A percentile compares a stretch with the other conserved stretches of the same genome.
Conservation (phyloP, 2,329 filamentous ascomycete genomes). For the Mycosphaerella sp. region DNA sequence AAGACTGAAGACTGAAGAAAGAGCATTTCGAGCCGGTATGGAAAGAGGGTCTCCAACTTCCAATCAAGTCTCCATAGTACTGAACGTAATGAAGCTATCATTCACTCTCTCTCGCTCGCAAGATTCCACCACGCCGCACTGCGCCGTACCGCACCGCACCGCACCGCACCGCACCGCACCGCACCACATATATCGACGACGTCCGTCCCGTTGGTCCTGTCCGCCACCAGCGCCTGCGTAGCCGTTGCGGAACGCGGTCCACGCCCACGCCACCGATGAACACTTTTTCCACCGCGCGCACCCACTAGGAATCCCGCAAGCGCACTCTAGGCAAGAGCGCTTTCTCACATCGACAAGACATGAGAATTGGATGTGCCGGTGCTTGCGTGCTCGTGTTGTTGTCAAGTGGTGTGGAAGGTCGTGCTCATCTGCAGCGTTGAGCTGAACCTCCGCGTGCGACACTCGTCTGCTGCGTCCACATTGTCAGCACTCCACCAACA, state of each 20-base stretch:
- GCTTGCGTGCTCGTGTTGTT: neutral
- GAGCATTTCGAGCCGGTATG: neutral
- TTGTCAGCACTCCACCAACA: constrained; percentile 26
- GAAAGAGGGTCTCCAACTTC: neutral
- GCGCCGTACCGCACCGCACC: too few relatives aligned
- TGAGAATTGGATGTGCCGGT: constrained; percentile 2
- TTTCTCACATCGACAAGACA: neutral
- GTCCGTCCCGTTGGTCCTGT: neutral
- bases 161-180: too few relatives aligned
- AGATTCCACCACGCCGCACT: too few relatives aligned
- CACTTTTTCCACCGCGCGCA: constrained; percentile 4
- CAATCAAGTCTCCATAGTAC: neutral
- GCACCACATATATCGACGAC: neutral
- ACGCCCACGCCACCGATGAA: constrained; percentile 4
- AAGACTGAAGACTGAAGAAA: neutral
- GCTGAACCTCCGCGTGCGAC: constrained; percentile 10
- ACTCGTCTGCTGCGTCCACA: constrained; percentile 24
- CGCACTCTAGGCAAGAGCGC: neutral
- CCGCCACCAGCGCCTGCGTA: neutral
- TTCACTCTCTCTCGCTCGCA: neutral
- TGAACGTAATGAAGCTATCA: neutral
- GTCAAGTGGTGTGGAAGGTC: neutral
- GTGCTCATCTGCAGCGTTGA: constrained; percentile 12
- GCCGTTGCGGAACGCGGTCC: too few relatives aligned
- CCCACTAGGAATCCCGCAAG: constrained; percentile 1